Conservation (phyloP, 345 rosid genomes). For the Pelargonium nanum region DNA sequence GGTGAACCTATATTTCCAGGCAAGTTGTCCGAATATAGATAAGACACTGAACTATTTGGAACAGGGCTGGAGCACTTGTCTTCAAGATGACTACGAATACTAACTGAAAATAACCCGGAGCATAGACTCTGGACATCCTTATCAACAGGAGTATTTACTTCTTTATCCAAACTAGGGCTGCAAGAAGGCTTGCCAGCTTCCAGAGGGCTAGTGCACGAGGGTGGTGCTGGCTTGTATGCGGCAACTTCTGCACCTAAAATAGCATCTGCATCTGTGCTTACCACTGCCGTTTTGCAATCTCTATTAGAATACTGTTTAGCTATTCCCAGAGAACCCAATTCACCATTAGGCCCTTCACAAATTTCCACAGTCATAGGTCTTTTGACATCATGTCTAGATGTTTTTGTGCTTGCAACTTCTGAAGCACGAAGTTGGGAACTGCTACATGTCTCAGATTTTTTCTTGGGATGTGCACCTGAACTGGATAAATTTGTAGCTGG, state of each 20-base stretch:
- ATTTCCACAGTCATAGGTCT: too few species aligned
- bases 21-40: constrained; percentile 28
- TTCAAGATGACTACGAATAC: constrained; percentile 21
- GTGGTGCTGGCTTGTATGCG: too few species aligned
- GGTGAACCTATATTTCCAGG: constrained; percentile 22
- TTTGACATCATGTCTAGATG: constrained; percentile 9
- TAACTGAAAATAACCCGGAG: constrained; percentile 25
- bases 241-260: too few species aligned
- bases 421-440: constrained; percentile 6
- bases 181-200: constrained; percentile 1
- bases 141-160: constrained; percentile 2
- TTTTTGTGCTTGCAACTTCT: constrained; percentile 11
- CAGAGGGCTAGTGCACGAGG: too few species aligned
- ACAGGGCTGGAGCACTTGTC: constrained; percentile 22
- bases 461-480: constrained; percentile 16
- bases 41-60: constrained; percentile 22
- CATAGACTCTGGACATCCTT: constrained; percentile 9
- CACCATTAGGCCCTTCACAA: too few species aligned
- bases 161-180: constrained; percentile 8
- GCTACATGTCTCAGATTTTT: constrained; percentile 17
- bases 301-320: too few species aligned
- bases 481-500: constrained; percentile 13
- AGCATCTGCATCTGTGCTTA: too few species aligned
- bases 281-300: too few species aligned
- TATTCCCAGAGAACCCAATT: too few species aligned